phyloP scores from a whole-genome alignment of 2,329 filamentous ascomycete genomes.

The Fusarium sp. region DNA sequence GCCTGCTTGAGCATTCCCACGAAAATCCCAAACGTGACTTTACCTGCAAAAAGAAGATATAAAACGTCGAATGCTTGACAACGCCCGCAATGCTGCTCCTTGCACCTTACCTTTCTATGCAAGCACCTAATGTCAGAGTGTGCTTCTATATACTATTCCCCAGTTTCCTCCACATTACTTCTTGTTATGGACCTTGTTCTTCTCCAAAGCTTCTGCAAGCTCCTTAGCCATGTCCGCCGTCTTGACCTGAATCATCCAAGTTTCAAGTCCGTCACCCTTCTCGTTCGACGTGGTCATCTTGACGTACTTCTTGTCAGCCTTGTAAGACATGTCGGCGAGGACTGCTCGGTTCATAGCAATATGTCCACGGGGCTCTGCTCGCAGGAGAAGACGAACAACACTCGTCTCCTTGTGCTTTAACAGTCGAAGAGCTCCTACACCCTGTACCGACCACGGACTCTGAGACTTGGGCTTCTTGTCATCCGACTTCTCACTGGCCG shows the following conservation, averaged over 20 bases:
- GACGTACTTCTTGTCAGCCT: slow-evolving; percentile 68
- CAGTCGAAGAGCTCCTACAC: slow-evolving; percentile 76
- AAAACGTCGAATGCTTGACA: slow-evolving; percentile 38
- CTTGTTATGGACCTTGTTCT: slow-evolving; percentile 67
- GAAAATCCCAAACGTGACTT: slow-evolving; percentile 5
- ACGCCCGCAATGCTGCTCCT: slow-evolving; percentile 40
- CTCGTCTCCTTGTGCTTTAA: slow-evolving; percentile 78
- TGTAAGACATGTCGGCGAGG: slow-evolving; percentile 71
- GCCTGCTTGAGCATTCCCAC: slow-evolving; percentile 24
- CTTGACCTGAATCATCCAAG: slow-evolving; percentile 79
- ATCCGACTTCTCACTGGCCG: slow-evolving; percentile 59
- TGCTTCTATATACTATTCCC: slow-evolving; percentile 40
- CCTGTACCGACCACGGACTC: slow-evolving; percentile 74
- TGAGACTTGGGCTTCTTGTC: slow-evolving; percentile 59
- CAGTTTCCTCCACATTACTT: slow-evolving; percentile 48
- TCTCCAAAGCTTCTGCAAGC: slow-evolving; percentile 63
- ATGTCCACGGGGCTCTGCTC: slow-evolving; percentile 79
- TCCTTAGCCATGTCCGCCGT: slow-evolving; percentile 66
- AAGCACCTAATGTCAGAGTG: slow-evolving; percentile 20
- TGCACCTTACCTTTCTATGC: slow-evolving; percentile 44
- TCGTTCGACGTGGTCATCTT: slow-evolving; percentile 68
- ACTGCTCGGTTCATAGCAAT: slow-evolving; percentile 78
- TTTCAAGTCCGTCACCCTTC: slow-evolving; percentile 69
- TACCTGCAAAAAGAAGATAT: slow-evolving; percentile 8
- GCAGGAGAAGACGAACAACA: slow-evolving; percentile 74